Evolutionary conservation across 768 basidiomycete genomes (phyloP).

Genomic region (Clavaria fumosa): DNA sequence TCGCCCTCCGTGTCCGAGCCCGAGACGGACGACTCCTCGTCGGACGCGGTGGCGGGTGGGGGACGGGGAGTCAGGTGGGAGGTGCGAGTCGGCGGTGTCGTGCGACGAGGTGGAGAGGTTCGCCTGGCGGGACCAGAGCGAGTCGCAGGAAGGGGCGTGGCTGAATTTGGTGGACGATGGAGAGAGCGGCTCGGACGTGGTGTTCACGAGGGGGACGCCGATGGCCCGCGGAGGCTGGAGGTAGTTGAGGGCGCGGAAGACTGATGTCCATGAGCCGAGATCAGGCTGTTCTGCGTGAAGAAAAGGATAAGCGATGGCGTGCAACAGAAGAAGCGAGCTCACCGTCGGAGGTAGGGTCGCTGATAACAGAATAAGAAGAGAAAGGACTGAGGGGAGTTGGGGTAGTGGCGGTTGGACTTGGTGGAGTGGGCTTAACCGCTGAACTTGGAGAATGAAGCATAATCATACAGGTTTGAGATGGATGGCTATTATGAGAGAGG

Average conservation of each 20-base stretch:
- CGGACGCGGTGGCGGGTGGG: neutral
- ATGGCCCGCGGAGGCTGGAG: conserved; percentile 4
- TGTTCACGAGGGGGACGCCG: too few relatives aligned
- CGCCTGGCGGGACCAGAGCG: neutral
- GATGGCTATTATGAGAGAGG: too few relatives aligned
- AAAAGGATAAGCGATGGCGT: neutral
- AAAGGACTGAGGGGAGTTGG: conserved; percentile 10
- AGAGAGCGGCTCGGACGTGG: neutral
- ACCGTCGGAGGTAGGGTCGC: conserved; percentile 9
- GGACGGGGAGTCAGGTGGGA: conserved; percentile 1
- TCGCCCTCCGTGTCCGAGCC: conserved; percentile 8
- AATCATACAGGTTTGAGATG: too few relatives aligned
- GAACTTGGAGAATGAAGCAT: too few relatives aligned
- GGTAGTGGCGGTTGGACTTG: conserved; percentile 4
- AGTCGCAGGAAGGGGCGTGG: conserved; percentile 1
- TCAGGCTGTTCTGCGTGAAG: conserved; percentile 6
- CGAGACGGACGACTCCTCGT: neutral
- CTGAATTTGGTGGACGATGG: neutral
- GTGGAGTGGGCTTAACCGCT: too few relatives aligned
- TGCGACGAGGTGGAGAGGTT: conserved; percentile 4
- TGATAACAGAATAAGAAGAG: conserved; percentile 8
- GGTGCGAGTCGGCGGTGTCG: conserved; percentile 7
- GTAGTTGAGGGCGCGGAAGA: conserved; percentile 5
- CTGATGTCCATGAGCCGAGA: conserved; percentile 7
- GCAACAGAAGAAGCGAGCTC: neutral